Percentiles rank a stretch among this genome's conserved stretches.
These are phyloP conservation scores for Nissolia schottii DNA, from an alignment of 306 rosid genomes.

Conservation along the genomic window DNA sequence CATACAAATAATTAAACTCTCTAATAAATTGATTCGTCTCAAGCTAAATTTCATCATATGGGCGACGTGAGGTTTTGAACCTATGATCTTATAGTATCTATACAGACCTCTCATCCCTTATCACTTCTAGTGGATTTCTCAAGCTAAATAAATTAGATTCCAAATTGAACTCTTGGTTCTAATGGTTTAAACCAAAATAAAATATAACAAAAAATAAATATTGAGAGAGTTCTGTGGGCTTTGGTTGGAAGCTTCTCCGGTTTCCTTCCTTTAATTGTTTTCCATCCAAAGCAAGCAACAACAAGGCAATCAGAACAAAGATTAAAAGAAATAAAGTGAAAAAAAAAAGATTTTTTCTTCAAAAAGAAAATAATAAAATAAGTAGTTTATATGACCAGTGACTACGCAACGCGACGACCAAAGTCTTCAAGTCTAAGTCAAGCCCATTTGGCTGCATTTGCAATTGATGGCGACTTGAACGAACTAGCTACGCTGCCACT, in stretches of 20 bases:
- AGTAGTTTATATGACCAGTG: neutral
- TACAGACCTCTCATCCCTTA: too few relatives aligned
- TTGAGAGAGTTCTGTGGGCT: neutral
- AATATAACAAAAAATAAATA: neutral
- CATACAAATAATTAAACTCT: too few relatives aligned
- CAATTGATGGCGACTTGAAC: neutral
- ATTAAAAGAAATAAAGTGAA: neutral
- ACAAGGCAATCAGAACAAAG: neutral
- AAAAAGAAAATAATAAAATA: too few relatives aligned
- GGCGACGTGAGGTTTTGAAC: too few relatives aligned
- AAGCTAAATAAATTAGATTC: neutral
- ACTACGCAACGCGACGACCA: constrained; percentile 6
- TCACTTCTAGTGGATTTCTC: too few relatives aligned
- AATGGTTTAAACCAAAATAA: neutral
- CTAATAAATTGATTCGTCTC: too few relatives aligned
- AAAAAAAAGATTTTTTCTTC: too few relatives aligned
- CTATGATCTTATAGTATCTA: too few relatives aligned
- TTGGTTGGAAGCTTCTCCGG: constrained; percentile 21
- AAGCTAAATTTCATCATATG: too few relatives aligned
- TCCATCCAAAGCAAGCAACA: constrained; percentile 8
- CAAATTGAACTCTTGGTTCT: too few relatives aligned
- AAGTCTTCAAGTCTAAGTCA: constrained; percentile 26
- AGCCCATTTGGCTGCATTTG: neutral
- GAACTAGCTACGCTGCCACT: too few relatives aligned
- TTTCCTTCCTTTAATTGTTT: constrained; percentile 19